Evolutionary conservation across 495 filamentous ascomycete genomes (phyloP).

Genomic region (Amniculicola lignicola): DNA sequence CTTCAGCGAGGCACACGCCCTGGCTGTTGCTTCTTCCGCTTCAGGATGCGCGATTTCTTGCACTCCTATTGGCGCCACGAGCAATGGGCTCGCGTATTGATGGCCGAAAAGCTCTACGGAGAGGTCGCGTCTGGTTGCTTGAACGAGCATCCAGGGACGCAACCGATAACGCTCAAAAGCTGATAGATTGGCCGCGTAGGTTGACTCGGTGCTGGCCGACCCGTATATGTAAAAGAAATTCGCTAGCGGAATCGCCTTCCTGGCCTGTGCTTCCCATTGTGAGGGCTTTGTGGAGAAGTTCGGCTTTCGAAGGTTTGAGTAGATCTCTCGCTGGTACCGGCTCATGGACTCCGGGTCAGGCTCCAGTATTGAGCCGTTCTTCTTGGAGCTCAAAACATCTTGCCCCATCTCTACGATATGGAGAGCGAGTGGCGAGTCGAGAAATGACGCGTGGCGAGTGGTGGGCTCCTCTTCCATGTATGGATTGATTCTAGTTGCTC

Average conservation of each 20-base stretch:
- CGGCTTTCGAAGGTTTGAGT: conserved; percentile 26
- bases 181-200: conserved; percentile 19
- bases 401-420: too few species aligned
- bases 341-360: conserved; percentile 22
- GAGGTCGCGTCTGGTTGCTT: conserved; percentile 42
- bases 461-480: too few species aligned
- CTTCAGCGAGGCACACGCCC: conserved; percentile 14
- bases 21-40: conserved; percentile 34
- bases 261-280: conserved; percentile 30
- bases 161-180: conserved; percentile 34
- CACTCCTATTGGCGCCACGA: conserved; percentile 40
- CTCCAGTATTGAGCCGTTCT: too few species aligned
- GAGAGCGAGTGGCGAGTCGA: too few species aligned
- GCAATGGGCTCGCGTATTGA: conserved; percentile 32
- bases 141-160: conserved; percentile 40
- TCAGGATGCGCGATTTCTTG: conserved; percentile 37
- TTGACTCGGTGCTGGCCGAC: conserved; percentile 24
- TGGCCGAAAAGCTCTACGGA: conserved; percentile 34
- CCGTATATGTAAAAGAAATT: conserved; percentile 32
- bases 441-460: too few species aligned
- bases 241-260: conserved; percentile 11
- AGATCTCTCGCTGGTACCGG: conserved; percentile 29
- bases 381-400: too few species aligned
- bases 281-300: conserved; percentile 30
- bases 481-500: too few species aligned